Evolutionary conservation across 192 early-diverging fungal species (phyloP), one percentile per base, ranked within the genome.

Genomic region (Phlyctochytrium bullatum): DNA sequence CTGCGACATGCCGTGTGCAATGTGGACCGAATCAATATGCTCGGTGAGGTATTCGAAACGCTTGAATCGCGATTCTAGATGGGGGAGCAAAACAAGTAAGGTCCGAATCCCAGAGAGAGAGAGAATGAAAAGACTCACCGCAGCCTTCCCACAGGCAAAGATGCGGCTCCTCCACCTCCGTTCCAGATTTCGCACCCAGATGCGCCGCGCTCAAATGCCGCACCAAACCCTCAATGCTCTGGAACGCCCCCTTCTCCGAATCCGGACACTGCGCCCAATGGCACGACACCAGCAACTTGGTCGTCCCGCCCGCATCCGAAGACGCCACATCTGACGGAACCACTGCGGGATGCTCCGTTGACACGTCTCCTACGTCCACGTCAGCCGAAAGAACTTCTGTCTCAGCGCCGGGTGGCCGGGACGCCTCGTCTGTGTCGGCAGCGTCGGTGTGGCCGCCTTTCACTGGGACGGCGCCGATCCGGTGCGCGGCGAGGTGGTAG

Each of bases 111-210:
- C 40, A 47, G 20, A 6, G 40, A 47, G 40, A 47, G 20, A n/a
- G n/a, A n/a, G 20, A 47, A 47, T 47, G 40, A 20, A 34, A 2
- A 27, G 30, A 47, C 65, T 66, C 64, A 59, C 75, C 73, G 64
- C 93, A 95, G 0, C 72, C 77, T 3, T 66, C 52, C 93, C 93
- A 96, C 25, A 82, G 78, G 62, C 93, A 96, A 2, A 72, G 72
- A 75, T 93, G 91, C 51, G 78, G 75, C 12, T 51, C 30, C 10
- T 14, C 16, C 2, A 33, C 29, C 16, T 30, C 31, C 12, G n/a
- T 20, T 47, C 40, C 40, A 47, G 6, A 34, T 34, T 61, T 31
- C 2, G 59, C 17, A 1, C 23, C 31, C 73, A 81, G 35, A 62
- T 81, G 76, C 50, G 75, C 71, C 27, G 66, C 24, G 31, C 69